Evolutionary conservation across 2,329 filamentous ascomycete genomes (phyloP).

Genomic region (Colletotrichum sp.): DNA sequence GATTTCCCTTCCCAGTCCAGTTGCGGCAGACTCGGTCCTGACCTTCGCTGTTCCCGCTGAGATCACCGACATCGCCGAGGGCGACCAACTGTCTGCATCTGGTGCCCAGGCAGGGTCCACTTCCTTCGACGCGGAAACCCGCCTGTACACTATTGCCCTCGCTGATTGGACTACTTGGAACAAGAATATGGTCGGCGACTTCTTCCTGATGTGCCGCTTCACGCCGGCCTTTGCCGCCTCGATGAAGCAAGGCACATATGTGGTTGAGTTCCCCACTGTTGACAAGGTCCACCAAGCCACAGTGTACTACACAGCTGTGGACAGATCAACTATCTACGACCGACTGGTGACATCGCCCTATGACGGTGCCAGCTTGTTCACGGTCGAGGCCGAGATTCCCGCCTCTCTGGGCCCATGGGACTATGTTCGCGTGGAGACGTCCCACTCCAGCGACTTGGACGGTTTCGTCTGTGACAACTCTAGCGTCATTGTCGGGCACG

Average conservation of each 20-base stretch:
- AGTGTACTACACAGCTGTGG: conserved; percentile 8
- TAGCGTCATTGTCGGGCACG: conserved; percentile 1
- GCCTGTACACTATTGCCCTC: background rate
- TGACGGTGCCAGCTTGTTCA: conserved; percentile 1
- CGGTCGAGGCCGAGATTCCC: conserved; percentile 2
- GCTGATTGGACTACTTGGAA: conserved; percentile 15
- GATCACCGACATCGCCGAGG: conserved; percentile 6
- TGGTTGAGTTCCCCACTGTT: conserved; percentile 13
- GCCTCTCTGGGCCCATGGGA: conserved; percentile 8
- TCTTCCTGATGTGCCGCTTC: conserved; percentile 22
- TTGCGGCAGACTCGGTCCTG: background rate
- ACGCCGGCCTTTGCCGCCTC: background rate
- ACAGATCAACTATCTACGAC: conserved; percentile 5
- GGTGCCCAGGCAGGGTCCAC: background rate
- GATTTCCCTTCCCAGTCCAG: background rate
- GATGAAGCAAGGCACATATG: conserved; percentile 12
- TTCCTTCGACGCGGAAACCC: background rate
- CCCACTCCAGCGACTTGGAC: background rate
- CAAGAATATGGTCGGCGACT: conserved; percentile 18
- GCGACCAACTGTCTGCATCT: background rate
- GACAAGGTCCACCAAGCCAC: background rate
- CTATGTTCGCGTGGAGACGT: background rate
- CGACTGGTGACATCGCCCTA: background rate
- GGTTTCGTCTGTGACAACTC: conserved; percentile 17
- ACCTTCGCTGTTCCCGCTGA: conserved; percentile 8